These are phyloP conservation scores for Curvularia hawaiiensis DNA, from an alignment of 2,329 filamentous ascomycete species.

Conservation along the genomic window DNA sequence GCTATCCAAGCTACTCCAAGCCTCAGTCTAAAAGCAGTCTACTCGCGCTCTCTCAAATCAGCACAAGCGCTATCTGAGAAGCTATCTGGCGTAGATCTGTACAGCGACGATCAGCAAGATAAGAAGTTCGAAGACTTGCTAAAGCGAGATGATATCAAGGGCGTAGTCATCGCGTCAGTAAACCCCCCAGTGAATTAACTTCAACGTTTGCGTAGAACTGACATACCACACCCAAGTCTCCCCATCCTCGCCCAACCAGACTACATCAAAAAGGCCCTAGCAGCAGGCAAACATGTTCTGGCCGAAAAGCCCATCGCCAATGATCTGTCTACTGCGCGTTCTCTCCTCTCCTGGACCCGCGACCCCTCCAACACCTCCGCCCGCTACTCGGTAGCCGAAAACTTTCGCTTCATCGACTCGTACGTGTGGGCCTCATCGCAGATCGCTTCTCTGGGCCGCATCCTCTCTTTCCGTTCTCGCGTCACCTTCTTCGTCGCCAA, in stretches of 20 bases:
- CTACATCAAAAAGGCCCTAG: conserved; percentile 63
- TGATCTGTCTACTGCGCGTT: conserved; percentile 58
- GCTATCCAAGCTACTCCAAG: conserved; percentile 61
- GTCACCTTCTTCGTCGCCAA: conserved; percentile 53
- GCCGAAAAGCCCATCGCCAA: conserved; percentile 72
- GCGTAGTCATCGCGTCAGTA: conserved; percentile 60
- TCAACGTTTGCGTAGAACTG: not conserved
- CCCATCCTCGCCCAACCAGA: conserved; percentile 66
- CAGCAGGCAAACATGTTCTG: conserved; percentile 72
- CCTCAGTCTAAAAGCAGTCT: conserved; percentile 67
- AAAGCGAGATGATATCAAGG: conserved; percentile 59
- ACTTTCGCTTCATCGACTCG: conserved; percentile 68
- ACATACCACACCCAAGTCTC: conserved; percentile 44
- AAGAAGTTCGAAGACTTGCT: conserved; percentile 59
- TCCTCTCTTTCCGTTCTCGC: conserved; percentile 60
- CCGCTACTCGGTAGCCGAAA: conserved; percentile 66
- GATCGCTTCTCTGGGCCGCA: conserved; percentile 58
- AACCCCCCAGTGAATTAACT: not conserved
- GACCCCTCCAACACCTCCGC: conserved; percentile 48
- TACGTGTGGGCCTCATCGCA: conserved; percentile 59
- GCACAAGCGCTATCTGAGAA: conserved; percentile 52
- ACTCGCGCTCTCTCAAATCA: conserved; percentile 65
- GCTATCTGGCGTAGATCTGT: conserved; percentile 56
- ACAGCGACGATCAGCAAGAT: conserved; percentile 60
- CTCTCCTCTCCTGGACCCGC: conserved; percentile 56